Percentiles rank a stretch among this genome's conserved stretches.
Evolutionary conservation across 768 basidiomycete genomes (phyloP).

Genomic region (Neoboletus subvelutipes): DNA sequence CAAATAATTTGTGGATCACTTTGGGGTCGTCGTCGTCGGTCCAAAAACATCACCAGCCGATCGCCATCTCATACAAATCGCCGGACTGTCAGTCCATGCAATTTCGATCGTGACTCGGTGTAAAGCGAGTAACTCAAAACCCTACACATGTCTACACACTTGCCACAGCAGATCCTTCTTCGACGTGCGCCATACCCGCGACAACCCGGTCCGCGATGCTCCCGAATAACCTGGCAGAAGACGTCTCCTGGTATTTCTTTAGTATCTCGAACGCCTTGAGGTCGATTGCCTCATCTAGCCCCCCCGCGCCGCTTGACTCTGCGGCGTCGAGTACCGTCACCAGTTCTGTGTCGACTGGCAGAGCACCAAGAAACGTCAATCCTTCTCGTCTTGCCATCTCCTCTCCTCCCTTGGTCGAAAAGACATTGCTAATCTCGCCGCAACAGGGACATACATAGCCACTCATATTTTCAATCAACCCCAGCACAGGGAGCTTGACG

Average conservation of each 20-base stretch:
- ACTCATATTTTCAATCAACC: slow-evolving; percentile 97
- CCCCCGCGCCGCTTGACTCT: slow-evolving; percentile 26
- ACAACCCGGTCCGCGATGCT: slow-evolving; percentile 51
- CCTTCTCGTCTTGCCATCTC: slow-evolving; percentile 79
- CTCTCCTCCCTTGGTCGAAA: slow-evolving; percentile 91
- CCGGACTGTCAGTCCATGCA: background rate
- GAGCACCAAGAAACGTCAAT: slow-evolving; percentile 75
- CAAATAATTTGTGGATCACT: slow-evolving; percentile 11
- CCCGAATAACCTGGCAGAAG: slow-evolving; percentile 67
- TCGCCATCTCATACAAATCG: background rate
- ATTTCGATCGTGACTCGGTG: background rate
- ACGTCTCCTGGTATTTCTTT: slow-evolving; percentile 61
- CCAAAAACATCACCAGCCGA: background rate
- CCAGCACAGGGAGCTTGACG: slow-evolving; percentile 82
- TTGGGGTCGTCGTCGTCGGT: background rate
- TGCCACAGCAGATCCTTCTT: slow-evolving; percentile 4
- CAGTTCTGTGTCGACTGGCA: slow-evolving; percentile 93
- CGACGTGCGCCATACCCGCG: slow-evolving; percentile 26
- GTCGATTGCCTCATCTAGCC: slow-evolving; percentile 23
- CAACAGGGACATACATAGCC: slow-evolving; percentile 98
- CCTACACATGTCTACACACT: background rate
- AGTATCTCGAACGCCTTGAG: slow-evolving; percentile 50
- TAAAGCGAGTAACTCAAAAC: background rate
- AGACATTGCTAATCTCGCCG: slow-evolving; percentile 91
- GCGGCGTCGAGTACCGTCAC: slow-evolving; percentile 81